Evolutionary conservation across 371 early-diverging fungal species (phyloP), one percentile per base, ranked within the genome.

Genomic region (Mortierella sp.): DNA sequence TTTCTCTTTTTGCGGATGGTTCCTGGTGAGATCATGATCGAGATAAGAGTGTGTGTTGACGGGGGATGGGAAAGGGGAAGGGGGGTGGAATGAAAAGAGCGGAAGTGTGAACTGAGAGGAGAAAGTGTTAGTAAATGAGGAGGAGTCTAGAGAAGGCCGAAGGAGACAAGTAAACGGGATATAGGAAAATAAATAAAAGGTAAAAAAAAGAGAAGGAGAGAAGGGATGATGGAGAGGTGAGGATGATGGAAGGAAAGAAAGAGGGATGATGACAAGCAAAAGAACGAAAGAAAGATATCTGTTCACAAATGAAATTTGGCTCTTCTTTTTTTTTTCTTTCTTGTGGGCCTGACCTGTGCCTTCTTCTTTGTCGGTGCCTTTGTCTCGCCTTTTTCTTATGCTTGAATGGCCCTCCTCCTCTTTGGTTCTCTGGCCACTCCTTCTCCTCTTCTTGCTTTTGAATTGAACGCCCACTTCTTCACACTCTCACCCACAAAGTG

Each of bases 1-100:
- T 95, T 95, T 73, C 95, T 91, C 88, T 95, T 95, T 90, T 93
- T 94, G 88, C 95, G 92, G 73, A 93, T 84, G 65, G 91, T 90
- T 58, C 84, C 88, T 74, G 90, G 89, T 9, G 90, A 80, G 58
- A 78, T 78, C 75, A 84, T 78, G 54, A 52, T 52, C 65, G 74
- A 24, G 21, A 68, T 70, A 42, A 28, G 50, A 48, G 54, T 47
- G n/a, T 55, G 31, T 58, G 57, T 34, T 63, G 45, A 60, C 11
- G 28, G 52, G 73, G 5, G n/a, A 54, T n/a, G 44, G 45, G 63
- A 16, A 38, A 5, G 42, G 42, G 11, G 58, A 57, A 1, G 47
- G 31, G 13, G 28, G 47, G 60, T 16, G 11, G 65, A 21, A 31
- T 8, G 38, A 38, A 14, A 24, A 24, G 13, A 57, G 77, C n/a